phyloP scores from a whole-genome alignment of 768 basidiomycete genomes.

The Pleurotus ostreatus region DNA sequence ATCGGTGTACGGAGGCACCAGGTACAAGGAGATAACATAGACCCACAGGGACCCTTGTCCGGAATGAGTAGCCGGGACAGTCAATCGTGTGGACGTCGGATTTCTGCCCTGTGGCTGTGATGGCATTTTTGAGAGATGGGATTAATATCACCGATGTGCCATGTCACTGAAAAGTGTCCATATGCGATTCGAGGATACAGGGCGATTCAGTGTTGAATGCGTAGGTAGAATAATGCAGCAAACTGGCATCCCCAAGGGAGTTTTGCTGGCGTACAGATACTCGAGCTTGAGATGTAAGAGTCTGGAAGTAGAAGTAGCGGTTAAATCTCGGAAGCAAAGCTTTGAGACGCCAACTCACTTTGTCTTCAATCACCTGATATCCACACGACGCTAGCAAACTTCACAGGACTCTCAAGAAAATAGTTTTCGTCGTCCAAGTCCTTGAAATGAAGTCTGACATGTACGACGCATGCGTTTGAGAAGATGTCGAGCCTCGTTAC shows the following conservation, averaged over 20 bases:
- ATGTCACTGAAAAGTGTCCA: neutral
- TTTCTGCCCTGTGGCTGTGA: slow-evolving; percentile 4
- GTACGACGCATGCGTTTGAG: neutral
- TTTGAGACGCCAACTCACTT: neutral
- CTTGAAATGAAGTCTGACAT: neutral
- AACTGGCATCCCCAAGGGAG: neutral
- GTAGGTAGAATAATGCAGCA: neutral
- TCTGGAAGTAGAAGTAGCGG: neutral
- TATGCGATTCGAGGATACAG: neutral
- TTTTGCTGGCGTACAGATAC: neutral
- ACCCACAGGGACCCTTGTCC: neutral
- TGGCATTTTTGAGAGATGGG: neutral
- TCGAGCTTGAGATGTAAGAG: neutral
- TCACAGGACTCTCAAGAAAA: neutral
- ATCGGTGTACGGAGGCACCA: neutral
- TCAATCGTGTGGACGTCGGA: neutral
- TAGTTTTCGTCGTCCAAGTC: neutral
- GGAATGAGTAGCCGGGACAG: neutral
- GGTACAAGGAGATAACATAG: neutral
- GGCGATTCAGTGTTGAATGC: neutral
- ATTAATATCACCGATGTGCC: neutral
- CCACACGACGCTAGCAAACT: neutral
- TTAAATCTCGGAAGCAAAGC: neutral
- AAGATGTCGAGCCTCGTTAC: neutral
- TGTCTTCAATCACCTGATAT: neutral